Percentiles rank a stretch among this genome's conserved stretches.
phyloP scores from a whole-genome alignment of 129 eudicot species.

The Artemisia annua region DNA sequence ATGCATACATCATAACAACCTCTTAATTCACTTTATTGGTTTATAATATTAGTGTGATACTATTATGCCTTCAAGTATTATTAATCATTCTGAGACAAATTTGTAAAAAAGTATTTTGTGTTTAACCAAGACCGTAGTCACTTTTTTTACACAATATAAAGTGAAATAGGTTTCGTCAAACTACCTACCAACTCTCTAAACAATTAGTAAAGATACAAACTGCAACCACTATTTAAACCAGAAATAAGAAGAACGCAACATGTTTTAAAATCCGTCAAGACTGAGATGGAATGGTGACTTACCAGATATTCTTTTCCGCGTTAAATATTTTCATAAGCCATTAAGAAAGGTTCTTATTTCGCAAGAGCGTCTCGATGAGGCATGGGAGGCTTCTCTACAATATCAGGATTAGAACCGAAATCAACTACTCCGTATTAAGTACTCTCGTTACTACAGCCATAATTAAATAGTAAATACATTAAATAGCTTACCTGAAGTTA shows the following conservation, averaged over 20 bases:
- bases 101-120: too few relatives aligned
- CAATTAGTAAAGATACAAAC: not conserved
- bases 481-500: slow-evolving; percentile 2
- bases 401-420: slow-evolving; percentile 75
- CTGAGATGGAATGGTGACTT: not conserved
- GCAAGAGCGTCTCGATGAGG: slow-evolving; percentile 76
- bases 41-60: too few relatives aligned
- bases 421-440: slow-evolving; percentile 49
- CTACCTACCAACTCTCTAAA: too few relatives aligned
- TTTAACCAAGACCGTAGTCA: too few relatives aligned
- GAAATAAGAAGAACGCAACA: too few relatives aligned
- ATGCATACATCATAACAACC: too few relatives aligned
- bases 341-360: slow-evolving; percentile 83
- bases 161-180: too few relatives aligned
- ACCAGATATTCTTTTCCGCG: slow-evolving; percentile 92
- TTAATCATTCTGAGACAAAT: too few relatives aligned
- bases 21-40: too few relatives aligned
- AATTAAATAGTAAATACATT: slow-evolving; percentile 13
- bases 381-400: slow-evolving; percentile 81
- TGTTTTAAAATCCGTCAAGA: too few relatives aligned
- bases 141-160: too few relatives aligned
- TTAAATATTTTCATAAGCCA: slow-evolving; percentile 79
- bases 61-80: too few relatives aligned
- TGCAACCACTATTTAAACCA: not conserved
- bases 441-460: slow-evolving; percentile 75